Base-by-base conservation (phyloP, 140 eudicot species). In the Erigeron philadelphicus region DNA sequence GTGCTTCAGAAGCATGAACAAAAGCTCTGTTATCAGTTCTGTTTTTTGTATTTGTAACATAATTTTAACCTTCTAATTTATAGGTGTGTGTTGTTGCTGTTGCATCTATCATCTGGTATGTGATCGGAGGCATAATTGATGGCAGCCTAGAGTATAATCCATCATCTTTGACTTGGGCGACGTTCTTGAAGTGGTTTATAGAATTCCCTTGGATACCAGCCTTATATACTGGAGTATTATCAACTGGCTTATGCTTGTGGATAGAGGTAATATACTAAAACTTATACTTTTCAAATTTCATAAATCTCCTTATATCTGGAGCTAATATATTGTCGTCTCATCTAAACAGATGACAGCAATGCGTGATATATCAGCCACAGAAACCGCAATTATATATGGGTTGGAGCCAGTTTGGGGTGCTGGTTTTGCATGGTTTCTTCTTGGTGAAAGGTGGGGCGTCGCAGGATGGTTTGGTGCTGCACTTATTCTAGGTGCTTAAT, bases 401-500 rank as follows among this genome's bases (percentile, higher is more conserved):
- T 67, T 90, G 78, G 97, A 90, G 72, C 95, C 97, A 44, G 84
- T 90, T 21, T 90, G 97, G 97, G 97, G 97, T 56, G 97, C 97
- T 67, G 90, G 90, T 66, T 90, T 90, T 85, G 97, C 97, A 18
- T 90, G 97, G 97, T 87, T 85, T 76, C 87, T 90, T 55, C 95
- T 90, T 70, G 97, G 97, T 61, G 95, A 90, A 77, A 83, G 95
- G 68, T 90, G 97, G 97, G 93, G 95, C 8, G 42, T 77, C 21
- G 76, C 73, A 70, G 97, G 97, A 61, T 90, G 95, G 95, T 82
- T 90, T 80, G 97, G 95, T 44, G 97, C 97, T 49, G 89, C 81
- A 77, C 89, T 90, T 54, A 87, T 90, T 54, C 82, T 87, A 60
- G 95, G 95, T 90, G 74, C 72, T 56, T n/a, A 9, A 11, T 25